Conservation (phyloP, 2,329 filamentous ascomycete species). For the Diaporthe sp. region DNA sequence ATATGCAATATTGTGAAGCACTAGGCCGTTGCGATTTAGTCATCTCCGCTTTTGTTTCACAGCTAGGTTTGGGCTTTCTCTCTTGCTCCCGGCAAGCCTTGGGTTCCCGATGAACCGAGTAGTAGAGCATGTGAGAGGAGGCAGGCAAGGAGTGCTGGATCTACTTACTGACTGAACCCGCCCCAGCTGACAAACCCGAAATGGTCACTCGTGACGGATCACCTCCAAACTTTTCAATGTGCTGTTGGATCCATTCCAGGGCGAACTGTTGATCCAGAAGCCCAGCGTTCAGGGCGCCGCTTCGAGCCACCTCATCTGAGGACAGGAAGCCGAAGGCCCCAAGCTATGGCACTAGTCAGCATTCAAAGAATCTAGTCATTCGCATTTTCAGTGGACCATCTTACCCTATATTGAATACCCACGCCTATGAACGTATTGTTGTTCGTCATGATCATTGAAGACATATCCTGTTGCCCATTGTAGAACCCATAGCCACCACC, state of each 20-base stretch:
- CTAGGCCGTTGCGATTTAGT: background rate
- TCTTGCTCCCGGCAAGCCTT: background rate
- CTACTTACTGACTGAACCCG: conserved; percentile 41
- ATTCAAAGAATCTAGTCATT: background rate
- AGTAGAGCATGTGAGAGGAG: background rate
- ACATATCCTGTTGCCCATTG: conserved; percentile 33
- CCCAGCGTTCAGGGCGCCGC: conserved; percentile 67
- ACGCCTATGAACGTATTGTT: conserved; percentile 66
- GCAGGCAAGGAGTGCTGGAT: background rate
- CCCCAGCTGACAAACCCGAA: conserved; percentile 71
- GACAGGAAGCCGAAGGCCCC: conserved; percentile 73
- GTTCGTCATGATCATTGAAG: conserved; percentile 14
- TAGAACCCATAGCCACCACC: conserved; percentile 33
- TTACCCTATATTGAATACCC: conserved; percentile 73
- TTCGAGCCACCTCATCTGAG: conserved; percentile 48
- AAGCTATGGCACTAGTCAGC: background rate
- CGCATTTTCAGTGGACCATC: background rate
- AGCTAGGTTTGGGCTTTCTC: background rate
- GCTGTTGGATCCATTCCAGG: conserved; percentile 73
- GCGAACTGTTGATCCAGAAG: conserved; percentile 71
- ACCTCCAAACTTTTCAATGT: conserved; percentile 57
- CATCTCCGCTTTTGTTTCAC: background rate
- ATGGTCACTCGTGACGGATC: conserved; percentile 75
- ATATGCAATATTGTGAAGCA: conserved; percentile 13
- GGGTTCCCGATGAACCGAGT: background rate